Percentiles rank a stretch among this genome's conserved stretches.
These are phyloP conservation scores for Oemleria cerasiformis DNA, from an alignment of 306 rosid genomes.

Conservation along the genomic window DNA sequence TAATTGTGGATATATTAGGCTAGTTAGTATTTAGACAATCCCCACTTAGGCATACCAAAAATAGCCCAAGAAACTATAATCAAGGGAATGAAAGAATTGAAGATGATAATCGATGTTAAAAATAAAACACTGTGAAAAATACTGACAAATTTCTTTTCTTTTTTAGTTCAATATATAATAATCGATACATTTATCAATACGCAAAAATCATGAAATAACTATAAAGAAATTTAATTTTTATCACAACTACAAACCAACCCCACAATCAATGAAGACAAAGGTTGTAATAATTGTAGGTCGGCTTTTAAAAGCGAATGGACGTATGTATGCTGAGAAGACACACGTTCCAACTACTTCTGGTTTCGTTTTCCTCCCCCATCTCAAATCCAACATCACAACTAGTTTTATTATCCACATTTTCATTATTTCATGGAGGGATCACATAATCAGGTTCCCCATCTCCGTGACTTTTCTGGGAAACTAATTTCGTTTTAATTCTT, in stretches of 20 bases:
- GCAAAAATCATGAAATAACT: no score
- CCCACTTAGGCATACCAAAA: not conserved
- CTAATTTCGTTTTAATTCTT: no score
- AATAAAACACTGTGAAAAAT: slow-evolving; percentile 21
- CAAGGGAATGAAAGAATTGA: slow-evolving; percentile 10
- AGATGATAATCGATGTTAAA: slow-evolving; percentile 17
- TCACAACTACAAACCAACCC: slow-evolving; percentile 19
- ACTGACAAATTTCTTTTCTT: slow-evolving; percentile 10
- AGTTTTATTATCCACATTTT: not conserved
- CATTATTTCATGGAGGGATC: not conserved
- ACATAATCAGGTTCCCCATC: not conserved
- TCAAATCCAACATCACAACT: not conserved
- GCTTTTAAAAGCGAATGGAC: slow-evolving; percentile 30
- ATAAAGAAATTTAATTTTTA: not conserved
- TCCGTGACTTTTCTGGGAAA: no score
- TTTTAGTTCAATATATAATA: no score
- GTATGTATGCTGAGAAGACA: slow-evolving; percentile 23
- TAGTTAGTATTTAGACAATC: not conserved
- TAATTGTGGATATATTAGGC: not conserved
- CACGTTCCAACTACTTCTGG: slow-evolving; percentile 34
- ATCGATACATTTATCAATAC: no score
- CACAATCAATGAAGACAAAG: slow-evolving; percentile 19
- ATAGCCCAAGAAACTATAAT: not conserved
- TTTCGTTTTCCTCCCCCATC: slow-evolving; percentile 4
- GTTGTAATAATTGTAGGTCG: slow-evolving; percentile 21